Percentiles rank a stretch among this genome's conserved stretches.
Conservation (phyloP, 2,329 filamentous ascomycete species). For the Dactylellina haptotyla region DNA sequence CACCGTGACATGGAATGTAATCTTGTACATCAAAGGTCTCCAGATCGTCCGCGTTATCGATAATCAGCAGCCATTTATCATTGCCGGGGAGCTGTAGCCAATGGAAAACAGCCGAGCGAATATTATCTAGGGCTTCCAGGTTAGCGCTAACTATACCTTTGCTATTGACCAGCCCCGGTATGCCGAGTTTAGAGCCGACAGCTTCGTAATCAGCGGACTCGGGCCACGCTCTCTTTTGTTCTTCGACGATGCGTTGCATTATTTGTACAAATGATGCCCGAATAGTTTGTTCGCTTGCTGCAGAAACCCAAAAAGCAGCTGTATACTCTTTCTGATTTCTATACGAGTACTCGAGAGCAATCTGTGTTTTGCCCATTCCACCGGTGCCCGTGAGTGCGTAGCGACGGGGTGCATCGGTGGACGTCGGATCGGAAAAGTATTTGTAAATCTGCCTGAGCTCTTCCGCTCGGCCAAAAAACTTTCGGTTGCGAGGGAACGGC, state of each 20-base stretch:
- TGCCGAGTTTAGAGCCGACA: background rate
- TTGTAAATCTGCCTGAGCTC: background rate
- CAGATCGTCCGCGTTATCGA: constrained; percentile 34
- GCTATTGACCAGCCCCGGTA: background rate
- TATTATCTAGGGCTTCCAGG: background rate
- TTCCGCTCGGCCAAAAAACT: constrained; percentile 6
- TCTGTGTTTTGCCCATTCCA: constrained; percentile 56
- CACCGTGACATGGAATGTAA: constrained; percentile 14
- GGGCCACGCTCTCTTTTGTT: constrained; percentile 10
- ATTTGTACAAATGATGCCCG: constrained; percentile 6
- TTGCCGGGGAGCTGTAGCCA: constrained; percentile 12
- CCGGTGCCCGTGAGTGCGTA: background rate
- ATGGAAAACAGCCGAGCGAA: background rate
- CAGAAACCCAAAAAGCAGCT: constrained; percentile 57
- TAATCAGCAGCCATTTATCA: constrained; percentile 23
- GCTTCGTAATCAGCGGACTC: constrained; percentile 14
- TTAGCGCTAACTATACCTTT: constrained; percentile 7
- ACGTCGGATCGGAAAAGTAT: background rate
- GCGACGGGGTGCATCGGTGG: background rate
- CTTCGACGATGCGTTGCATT: constrained; percentile 11
- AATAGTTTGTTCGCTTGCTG: constrained; percentile 30
- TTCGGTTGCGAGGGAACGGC: constrained; percentile 13
- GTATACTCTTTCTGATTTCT: constrained; percentile 50
- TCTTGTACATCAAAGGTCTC: constrained; percentile 11
- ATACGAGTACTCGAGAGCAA: constrained; percentile 54